Base-by-base conservation (phyloP, 768 basidiomycete species). In the Trametes gibbosa region DNA sequence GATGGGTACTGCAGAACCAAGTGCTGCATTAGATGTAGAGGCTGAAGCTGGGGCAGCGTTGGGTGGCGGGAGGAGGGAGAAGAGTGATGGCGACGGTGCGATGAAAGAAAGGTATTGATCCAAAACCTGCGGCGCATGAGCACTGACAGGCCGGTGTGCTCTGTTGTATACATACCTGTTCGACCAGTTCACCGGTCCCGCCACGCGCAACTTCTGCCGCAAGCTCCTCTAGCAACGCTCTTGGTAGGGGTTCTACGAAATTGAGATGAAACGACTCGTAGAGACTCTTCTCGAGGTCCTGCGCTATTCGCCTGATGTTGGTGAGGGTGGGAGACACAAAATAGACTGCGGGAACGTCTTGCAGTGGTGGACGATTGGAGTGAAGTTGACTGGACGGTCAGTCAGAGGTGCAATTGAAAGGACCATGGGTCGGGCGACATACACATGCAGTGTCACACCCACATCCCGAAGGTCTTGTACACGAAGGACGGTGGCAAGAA, bases 31-130 rank as follows among this genome's bases (percentile, higher is more conserved):
- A n/a, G 74, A 50, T 19, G 74, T 59, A 14, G 75, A 62, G 12
- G 74, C 56, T 23, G 73, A 49, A 10, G 74, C 56, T 23, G 73
- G 47, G 29, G 77, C 63, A 16, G 78, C 71, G 10, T 79, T 70
- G 0, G 79, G 73, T 8, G 84, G 82, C 1, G 92, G 84, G 9
- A 97, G 73, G 17, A 98, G 81, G 32, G 95, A 97, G 76, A 98
- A 99, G 24, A 98, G 78, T 3, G 92, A 92, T 3, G 91, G 85
- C 2, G 95, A 94, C 27, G 97, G 97, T 1, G 92, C 83, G 47
- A 99, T 89, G 74, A 98, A 99, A 49, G 97, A 95, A 17, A 99
- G 82, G 70, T 98, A 96, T 74, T 99, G 97, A 70, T 99, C 97
- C 45, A 95, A 82, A 24, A 99, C 89, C 86, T 97, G 72, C 1